Evolutionary conservation across 1,139 yeast species (phyloP).

Genomic region (Yamadazyma pseudoaaseri): DNA sequence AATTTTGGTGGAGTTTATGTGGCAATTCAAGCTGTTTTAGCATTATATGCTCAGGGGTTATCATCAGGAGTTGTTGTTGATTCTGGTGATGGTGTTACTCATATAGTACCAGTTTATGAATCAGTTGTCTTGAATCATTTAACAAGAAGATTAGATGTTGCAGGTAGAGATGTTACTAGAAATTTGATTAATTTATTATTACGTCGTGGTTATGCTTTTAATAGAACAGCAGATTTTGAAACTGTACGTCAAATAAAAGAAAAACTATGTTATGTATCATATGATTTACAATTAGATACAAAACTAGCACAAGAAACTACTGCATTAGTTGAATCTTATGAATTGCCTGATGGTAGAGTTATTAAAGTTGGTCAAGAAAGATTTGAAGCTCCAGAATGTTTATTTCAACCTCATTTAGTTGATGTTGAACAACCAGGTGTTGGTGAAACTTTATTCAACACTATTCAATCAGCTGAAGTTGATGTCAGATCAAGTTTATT

Average conservation of each 20-base stretch:
- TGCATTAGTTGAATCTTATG: slow-evolving; percentile 84
- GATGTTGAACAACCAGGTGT: slow-evolving; percentile 97
- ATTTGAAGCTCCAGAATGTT: slow-evolving; percentile 97
- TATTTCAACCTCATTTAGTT: slow-evolving; percentile 95
- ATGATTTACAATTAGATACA: slow-evolving; percentile 86
- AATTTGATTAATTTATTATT: slow-evolving; percentile 85
- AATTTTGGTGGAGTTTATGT: slow-evolving; percentile 96
- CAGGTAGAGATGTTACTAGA: slow-evolving; percentile 97
- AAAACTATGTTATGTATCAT: slow-evolving; percentile 91
- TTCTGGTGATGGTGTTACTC: slow-evolving; percentile 88
- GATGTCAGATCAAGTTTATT: slow-evolving; percentile 87
- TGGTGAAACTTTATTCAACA: slow-evolving; percentile 88
- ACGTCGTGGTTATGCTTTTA: slow-evolving; percentile 96
- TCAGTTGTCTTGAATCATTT: slow-evolving; percentile 92
- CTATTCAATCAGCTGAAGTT: slow-evolving; percentile 91
- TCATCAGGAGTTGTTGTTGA: slow-evolving; percentile 99
- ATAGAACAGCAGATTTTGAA: slow-evolving; percentile 97
- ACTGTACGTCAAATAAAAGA: slow-evolving; percentile 98
- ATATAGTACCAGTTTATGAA: slow-evolving; percentile 96
- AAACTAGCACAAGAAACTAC: slow-evolving; percentile 92
- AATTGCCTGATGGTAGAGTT: slow-evolving; percentile 94
- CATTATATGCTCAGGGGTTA: slow-evolving; percentile 94
- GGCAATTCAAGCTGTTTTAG: slow-evolving; percentile 97
- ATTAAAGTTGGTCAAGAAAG: slow-evolving; percentile 94
- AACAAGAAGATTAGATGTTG: slow-evolving; percentile 91